Evolutionary conservation across 2,329 filamentous ascomycete species (phyloP), one percentile per base, ranked within the genome.

Genomic region (Corynespora cassiicola): DNA sequence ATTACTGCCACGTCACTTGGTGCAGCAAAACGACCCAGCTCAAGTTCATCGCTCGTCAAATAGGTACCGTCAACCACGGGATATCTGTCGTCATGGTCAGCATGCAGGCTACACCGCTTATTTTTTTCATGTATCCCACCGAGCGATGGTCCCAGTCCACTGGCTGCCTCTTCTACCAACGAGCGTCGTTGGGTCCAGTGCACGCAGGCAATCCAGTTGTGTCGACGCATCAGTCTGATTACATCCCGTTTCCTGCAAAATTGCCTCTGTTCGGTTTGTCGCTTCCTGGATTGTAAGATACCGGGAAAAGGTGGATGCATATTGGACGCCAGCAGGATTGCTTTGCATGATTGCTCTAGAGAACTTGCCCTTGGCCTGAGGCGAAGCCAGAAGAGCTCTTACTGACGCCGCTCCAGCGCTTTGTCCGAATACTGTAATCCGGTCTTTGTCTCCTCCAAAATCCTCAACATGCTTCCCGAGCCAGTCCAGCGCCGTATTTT

Each of bases 401-500:
- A 79, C 74, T 21, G 56, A 61, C 14, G 59, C 56, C 10, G 59
- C 61, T 11, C 64, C 64, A 30, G 64, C 62, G 60, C 50, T 61
- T 42, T 71, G 66, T 7, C 65, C 64, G 42, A 72, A 72, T 2
- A 68, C 36, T 1, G 65, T 72, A 10, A 70, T 59, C 9, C 52
- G 41, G 16, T 58, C 44, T 17, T 64, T 61, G 31, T 71, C 63
- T 4, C 61, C 64, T n/a, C 64, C 64, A 30, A 68, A 68, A 12
- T 58, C 53, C 20, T 44, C 47, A 44, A 73, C 68, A 39, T 74
- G 65, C 31, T 61, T 58, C 12, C 60, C 65, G 1, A 79, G 65
- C 76, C 76, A 79, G 23, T 77, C 71, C 6, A 79, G 61, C 0
- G 75, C 77, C 16, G 69, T 69, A 33, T 75, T 72, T 48, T 77